A percentile compares a stretch with the other conserved stretches of the same genome.
Conservation (phyloP, 2,329 filamentous ascomycete genomes). For the Pseudogymnoascus sp. region DNA sequence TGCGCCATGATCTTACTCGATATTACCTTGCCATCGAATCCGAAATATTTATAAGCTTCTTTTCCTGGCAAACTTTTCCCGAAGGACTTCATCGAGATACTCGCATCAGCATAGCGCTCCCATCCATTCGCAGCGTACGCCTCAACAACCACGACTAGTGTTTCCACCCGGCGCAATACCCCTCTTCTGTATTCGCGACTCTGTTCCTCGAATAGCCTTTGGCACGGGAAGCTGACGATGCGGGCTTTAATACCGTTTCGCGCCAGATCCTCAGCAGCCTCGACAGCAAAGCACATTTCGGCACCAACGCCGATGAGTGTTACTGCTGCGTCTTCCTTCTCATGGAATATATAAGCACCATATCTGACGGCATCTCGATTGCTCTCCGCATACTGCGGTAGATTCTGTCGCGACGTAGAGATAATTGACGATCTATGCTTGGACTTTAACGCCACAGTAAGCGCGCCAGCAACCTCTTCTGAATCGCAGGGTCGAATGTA, state of each 20-base stretch:
- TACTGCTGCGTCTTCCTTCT: background rate
- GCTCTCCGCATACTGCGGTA: background rate
- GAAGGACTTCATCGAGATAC: background rate
- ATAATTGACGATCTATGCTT: background rate
- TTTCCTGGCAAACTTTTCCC: background rate
- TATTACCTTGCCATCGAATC: background rate
- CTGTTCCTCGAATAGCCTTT: background rate
- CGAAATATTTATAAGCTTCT: background rate
- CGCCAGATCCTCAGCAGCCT: background rate
- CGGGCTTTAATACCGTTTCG: background rate
- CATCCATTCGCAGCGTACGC: background rate
- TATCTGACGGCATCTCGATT: background rate
- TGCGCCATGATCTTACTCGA: too few species aligned
- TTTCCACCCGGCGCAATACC: background rate
- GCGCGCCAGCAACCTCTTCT: background rate
- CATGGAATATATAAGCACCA: background rate
- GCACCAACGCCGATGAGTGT: background rate
- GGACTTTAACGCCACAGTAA: background rate
- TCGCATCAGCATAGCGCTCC: background rate
- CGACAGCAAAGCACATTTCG: background rate
- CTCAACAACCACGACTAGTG: background rate
- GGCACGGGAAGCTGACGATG: background rate
- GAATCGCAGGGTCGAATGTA: constrained; percentile 32
- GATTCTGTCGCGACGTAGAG: background rate
- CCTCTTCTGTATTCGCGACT: background rate